Evolutionary conservation across 139 green algal species (phyloP).

Genomic region (Tetradesmus obliquus): DNA sequence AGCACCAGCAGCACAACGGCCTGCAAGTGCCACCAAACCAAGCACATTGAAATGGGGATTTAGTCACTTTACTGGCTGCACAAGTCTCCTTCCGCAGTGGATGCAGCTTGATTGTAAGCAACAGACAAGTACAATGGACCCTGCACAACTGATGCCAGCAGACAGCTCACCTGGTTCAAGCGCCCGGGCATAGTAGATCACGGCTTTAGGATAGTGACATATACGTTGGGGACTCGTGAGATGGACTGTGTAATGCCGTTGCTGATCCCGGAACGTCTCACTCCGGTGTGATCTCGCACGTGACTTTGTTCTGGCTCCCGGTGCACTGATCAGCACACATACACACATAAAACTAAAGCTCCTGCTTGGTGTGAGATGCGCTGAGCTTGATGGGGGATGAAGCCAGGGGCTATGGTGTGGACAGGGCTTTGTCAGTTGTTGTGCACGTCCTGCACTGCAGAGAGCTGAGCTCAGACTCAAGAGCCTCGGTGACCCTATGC

Average conservation of each 20-base stretch:
- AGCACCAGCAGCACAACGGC: neutral
- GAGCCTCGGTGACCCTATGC: too few species aligned
- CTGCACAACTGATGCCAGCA: neutral
- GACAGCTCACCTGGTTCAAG: neutral
- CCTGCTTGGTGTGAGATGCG: too few species aligned
- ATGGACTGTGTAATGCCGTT: neutral
- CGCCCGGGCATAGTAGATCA: neutral
- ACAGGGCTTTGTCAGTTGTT: neutral
- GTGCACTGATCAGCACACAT: neutral
- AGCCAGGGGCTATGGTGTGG: neutral
- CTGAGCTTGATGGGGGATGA: neutral
- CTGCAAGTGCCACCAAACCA: neutral
- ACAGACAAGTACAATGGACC: too few species aligned
- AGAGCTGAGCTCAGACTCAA: neutral
- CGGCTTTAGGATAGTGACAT: too few species aligned
- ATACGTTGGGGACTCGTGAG: too few species aligned
- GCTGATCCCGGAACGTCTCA: neutral
- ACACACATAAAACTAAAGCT: neutral
- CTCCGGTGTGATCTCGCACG: neutral
- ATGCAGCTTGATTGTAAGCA: too few species aligned
- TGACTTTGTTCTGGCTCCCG: neutral
- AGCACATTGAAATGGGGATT: too few species aligned
- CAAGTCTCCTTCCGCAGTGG: too few species aligned
- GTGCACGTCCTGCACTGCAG: neutral
- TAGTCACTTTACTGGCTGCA: too few species aligned